These are phyloP conservation scores for Plasmodium fragile DNA, from an alignment of 169 alveolate genomes.

Conservation along the genomic window DNA sequence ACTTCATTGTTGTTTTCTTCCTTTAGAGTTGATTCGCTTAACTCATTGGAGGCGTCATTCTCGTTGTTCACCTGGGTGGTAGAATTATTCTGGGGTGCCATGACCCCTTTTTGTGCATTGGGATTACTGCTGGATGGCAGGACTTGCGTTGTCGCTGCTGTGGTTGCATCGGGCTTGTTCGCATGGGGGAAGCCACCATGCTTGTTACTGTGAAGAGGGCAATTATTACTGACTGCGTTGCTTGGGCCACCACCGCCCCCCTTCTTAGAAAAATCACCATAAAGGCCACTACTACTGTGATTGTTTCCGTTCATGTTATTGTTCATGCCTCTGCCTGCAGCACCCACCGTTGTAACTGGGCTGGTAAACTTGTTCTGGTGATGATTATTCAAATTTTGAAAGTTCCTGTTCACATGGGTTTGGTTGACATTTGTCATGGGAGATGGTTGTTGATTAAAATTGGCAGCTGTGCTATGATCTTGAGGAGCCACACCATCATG, in stretches of 20 bases:
- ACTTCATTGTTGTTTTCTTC: conserved; percentile 54
- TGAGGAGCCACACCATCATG: background rate
- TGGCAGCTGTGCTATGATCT: background rate
- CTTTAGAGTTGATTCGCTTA: conserved; percentile 15
- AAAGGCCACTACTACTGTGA: background rate
- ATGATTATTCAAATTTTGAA: background rate
- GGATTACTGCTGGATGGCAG: background rate
- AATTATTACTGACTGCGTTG: background rate
- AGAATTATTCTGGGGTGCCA: background rate
- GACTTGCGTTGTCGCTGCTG: background rate
- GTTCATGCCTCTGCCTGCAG: background rate
- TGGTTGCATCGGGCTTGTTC: background rate
- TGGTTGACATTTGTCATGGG: background rate
- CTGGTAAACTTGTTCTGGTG: conserved; percentile 1
- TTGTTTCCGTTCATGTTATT: background rate
- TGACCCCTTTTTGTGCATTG: background rate
- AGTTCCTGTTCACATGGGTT: background rate
- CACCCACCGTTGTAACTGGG: background rate
- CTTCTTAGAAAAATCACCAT: background rate
- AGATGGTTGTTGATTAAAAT: background rate
- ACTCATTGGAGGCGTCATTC: background rate
- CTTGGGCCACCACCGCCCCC: background rate
- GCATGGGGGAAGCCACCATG: background rate
- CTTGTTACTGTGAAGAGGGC: background rate
- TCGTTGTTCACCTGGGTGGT: background rate